Evolutionary conservation across 495 filamentous ascomycete genomes (phyloP).

Genomic region (Penicillium dipodomyicola): DNA sequence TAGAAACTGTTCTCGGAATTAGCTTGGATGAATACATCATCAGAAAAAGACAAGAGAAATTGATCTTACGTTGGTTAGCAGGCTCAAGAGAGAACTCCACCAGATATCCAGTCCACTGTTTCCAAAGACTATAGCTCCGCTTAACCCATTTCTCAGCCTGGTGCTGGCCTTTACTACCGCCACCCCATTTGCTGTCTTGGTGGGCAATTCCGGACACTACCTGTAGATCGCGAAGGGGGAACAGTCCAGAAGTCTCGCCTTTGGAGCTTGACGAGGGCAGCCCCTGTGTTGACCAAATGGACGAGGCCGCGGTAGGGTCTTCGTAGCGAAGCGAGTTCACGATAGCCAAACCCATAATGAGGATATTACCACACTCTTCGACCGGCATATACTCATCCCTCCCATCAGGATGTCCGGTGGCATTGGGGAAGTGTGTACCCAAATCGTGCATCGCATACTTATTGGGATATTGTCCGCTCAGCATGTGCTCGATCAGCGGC

Average conservation of each 20-base stretch:
- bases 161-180: slow-evolving; percentile 42
- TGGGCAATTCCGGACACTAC: slow-evolving; percentile 42
- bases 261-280: slow-evolving; percentile 14
- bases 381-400: slow-evolving; percentile 96
- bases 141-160: slow-evolving; percentile 58
- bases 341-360: slow-evolving; percentile 89
- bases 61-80: slow-evolving; percentile 66
- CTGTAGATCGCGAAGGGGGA: slow-evolving; percentile 46
- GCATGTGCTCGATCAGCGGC: slow-evolving; percentile 84
- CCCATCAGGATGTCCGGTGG: slow-evolving; percentile 85
- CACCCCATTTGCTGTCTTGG: slow-evolving; percentile 55
- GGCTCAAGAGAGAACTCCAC: slow-evolving; percentile 84
- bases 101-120: slow-evolving; percentile 89
- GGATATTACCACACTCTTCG: slow-evolving; percentile 93
- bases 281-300: slow-evolving; percentile 48
- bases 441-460: slow-evolving; percentile 93
- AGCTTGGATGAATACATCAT: not conserved
- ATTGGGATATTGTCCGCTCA: slow-evolving; percentile 89
- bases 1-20: slow-evolving; percentile 53
- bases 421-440: slow-evolving; percentile 84
- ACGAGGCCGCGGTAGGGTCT: slow-evolving; percentile 52
- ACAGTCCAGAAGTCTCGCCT: slow-evolving; percentile 29
- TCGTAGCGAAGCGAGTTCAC: slow-evolving; percentile 77
- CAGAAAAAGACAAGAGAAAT: not conserved
- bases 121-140: slow-evolving; percentile 76